These are phyloP conservation scores for Aspergillus biplanus DNA, from an alignment of 495 filamentous ascomycete genomes.

Conservation along the genomic window DNA sequence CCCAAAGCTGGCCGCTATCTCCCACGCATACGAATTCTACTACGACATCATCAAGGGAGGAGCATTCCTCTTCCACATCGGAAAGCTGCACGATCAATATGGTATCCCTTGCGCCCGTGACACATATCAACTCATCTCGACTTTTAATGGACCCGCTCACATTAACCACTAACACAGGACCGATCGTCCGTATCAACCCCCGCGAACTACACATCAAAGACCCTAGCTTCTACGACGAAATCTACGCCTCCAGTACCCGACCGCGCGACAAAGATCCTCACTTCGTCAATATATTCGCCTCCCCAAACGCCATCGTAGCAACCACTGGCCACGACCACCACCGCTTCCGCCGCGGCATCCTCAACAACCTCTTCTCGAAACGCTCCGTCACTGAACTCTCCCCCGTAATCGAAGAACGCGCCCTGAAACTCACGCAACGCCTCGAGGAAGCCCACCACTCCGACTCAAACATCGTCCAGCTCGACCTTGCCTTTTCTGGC, in stretches of 20 bases:
- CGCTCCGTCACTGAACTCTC: constrained; percentile 19
- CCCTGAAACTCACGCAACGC: constrained; percentile 11
- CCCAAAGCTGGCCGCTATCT: constrained; percentile 48
- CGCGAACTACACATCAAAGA: constrained; percentile 53
- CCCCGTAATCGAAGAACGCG: background rate
- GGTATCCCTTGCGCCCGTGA: background rate
- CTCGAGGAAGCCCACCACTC: constrained; percentile 34
- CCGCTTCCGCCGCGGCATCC: constrained; percentile 29
- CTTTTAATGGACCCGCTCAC: no score
- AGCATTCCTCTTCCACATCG: constrained; percentile 49
- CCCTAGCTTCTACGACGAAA: constrained; percentile 39
- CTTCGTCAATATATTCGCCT: constrained; percentile 22
- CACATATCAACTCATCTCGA: background rate
- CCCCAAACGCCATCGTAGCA: constrained; percentile 21
- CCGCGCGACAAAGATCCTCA: constrained; percentile 32
- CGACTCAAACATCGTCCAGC: constrained; percentile 27
- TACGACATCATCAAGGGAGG: constrained; percentile 51
- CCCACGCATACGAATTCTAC: constrained; percentile 54
- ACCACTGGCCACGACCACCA: constrained; percentile 29
- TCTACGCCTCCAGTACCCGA: constrained; percentile 31
- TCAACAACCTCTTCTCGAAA: constrained; percentile 36
- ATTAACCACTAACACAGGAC: constrained; percentile 33
- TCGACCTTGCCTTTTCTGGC: constrained; percentile 43
- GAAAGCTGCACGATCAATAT: constrained; percentile 31
- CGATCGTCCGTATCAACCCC: constrained; percentile 57